These are phyloP conservation scores for Fusarium lateritium DNA, from an alignment of 2,329 filamentous ascomycete genomes.

Conservation along the genomic window DNA sequence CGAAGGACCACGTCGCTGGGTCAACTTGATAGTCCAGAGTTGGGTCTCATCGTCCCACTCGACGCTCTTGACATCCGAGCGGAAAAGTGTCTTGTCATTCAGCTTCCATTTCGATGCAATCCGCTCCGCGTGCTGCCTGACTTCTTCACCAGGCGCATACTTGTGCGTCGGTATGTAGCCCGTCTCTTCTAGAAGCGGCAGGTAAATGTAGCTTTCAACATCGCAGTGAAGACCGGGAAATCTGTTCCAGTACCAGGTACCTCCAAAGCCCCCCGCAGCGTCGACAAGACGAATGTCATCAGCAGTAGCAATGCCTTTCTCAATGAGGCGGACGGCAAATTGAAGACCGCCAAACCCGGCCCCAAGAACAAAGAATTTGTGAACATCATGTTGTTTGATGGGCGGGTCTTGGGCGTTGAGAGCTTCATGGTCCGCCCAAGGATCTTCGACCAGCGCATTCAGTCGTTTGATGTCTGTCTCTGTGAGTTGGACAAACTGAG, in stretches of 20 bases:
- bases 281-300: conserved; percentile 8
- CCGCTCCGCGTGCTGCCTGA: background rate
- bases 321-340: background rate
- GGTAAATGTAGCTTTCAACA: conserved; percentile 20
- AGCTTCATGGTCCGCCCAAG: background rate
- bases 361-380: background rate
- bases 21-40: background rate
- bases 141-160: background rate
- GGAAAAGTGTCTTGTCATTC: background rate
- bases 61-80: background rate
- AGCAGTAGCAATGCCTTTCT: background rate
- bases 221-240: conserved; percentile 23
- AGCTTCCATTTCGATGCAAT: background rate
- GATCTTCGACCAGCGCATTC: background rate
- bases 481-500: conserved; percentile 8
- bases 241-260: conserved; percentile 28
- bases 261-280: conserved; percentile 9
- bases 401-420: background rate
- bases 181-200: conserved; percentile 12
- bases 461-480: background rate
- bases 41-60: background rate
- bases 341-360: background rate
- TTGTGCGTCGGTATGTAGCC: background rate
- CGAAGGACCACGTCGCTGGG: background rate
- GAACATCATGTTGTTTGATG: background rate